Evolutionary conservation across 208 protist genomes (phyloP), one percentile per base, ranked within the genome.

Genomic region (Acanthamoeba healyi): DNA sequence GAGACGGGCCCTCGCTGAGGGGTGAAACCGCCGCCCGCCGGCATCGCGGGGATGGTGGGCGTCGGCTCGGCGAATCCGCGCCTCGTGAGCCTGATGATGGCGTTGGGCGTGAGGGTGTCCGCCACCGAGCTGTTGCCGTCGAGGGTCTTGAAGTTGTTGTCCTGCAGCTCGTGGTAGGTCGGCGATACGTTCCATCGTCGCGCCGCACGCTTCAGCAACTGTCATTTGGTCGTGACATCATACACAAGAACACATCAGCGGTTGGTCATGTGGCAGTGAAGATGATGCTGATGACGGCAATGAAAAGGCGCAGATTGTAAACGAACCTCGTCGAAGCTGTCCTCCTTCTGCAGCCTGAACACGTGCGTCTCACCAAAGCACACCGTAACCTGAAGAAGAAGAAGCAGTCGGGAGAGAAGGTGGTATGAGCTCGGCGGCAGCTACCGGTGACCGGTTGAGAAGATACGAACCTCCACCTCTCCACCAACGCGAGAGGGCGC

Each of bases 61-160:
- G 24, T 24, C 5, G 58, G n/a, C 9, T 72, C 63, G 63, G 63
- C 63, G n/a, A 72, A 72, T 6, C 63, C 63, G 14, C 63, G 63
- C 32, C 63, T 26, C 29, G 63, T 72, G 63, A 72, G 63, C 63
- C 63, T 0, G 63, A 72, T 72, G 63, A 72, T 72, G 32, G 63
- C 63, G 63, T 72, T 72, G 32, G 63, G 63, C 32, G 63, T 38
- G 29, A 72, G 7, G 12, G 63, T n/a, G 63, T 72, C 63, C 29
- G 63, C 34, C 63, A 72, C 63, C 32, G 34, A 12, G 19, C 63
- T 26, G 24, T 15, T 40, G 63, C 22, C n/a, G 32, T 72, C 63
- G 63, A 84, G 46, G 22, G 74, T 84, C 46, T 22, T 84, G n/a
- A 84, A 84, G 42, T 84, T 84, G 42, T 84, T 56, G 42, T 84